Base-by-base conservation (phyloP, 768 basidiomycete genomes). In the Cyclocybe aegerita region DNA sequence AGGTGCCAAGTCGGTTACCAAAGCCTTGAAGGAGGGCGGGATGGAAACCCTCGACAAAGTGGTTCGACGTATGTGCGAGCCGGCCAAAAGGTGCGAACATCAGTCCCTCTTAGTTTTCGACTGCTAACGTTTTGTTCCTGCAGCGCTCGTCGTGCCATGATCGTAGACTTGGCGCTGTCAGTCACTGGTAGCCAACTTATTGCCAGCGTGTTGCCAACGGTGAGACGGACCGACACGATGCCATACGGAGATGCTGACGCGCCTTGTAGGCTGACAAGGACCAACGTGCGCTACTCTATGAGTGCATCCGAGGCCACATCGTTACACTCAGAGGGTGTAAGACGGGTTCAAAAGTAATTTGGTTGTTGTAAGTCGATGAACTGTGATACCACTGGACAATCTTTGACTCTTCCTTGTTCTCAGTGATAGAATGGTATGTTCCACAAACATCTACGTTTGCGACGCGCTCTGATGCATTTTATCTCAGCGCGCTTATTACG, bases 271-370 rank as follows among this genome's bases (percentile, higher is more conserved):
- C 87, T 47, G 88, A 91, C 68, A 90, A 91, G 66, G 91, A 92
- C 46, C 91, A 93, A 63, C 83, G 91, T 15, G 82, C 86, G 2
- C 66, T 85, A 52, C 73, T 93, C 33, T 93, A 91, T 60, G 90
- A 93, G 38, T 91, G 91, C 59, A 91, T 93, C 55, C 78, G 86
- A 35, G 88, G 89, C 3, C 90, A 93, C 61, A 91, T 93, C 56
- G 90, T 93, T 41, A 93, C 90, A 29, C 75, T 93, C n/a, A 81
- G 91, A 34, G 91, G 91, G 15, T 92, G 90, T 64, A 93, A 93
- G 75, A 91, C 91, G 1, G 91, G 91, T 23, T 92, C 90, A 1
- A 92, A 91, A 64, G 89, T 93, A 61, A 93, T 93, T 62, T 93
- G 91, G 91, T 76, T 93, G 43, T 93, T 93, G 76, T 80, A 62